These are phyloP conservation scores for Cladosporium cucumerinum DNA, from an alignment of 2,329 filamentous ascomycete species.

Conservation along the genomic window DNA sequence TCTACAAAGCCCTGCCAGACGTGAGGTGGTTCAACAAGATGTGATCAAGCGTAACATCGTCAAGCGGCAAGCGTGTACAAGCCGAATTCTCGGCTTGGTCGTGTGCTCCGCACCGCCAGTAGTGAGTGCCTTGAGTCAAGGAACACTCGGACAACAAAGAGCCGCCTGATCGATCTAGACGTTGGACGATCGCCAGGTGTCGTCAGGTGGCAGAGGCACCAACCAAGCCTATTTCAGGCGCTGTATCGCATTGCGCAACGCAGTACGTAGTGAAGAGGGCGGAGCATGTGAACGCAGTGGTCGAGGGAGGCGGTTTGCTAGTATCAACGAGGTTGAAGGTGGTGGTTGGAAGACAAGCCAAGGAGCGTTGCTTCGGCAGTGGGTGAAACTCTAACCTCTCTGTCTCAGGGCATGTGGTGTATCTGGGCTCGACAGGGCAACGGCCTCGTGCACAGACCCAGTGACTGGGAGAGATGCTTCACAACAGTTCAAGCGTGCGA, in stretches of 20 bases:
- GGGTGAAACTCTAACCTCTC: constrained; percentile 12
- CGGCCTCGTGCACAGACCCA: constrained; percentile 11
- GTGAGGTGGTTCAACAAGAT: background rate
- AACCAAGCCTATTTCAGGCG: constrained; percentile 5
- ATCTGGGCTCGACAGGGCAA: constrained; percentile 3
- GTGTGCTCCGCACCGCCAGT: background rate
- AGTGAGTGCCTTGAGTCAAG: background rate
- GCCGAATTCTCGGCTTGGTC: constrained; percentile 4
- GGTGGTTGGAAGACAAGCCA: background rate
- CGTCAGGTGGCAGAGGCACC: constrained; percentile 12
- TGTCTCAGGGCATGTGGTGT: constrained; percentile 1
- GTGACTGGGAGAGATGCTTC: background rate
- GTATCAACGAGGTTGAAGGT: constrained; percentile 5
- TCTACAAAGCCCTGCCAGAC: background rate
- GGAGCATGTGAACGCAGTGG: background rate
- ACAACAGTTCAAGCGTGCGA: background rate
- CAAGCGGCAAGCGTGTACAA: constrained; percentile 12
- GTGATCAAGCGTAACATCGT: background rate
- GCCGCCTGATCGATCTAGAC: constrained; percentile 6
- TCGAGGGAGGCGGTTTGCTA: background rate
- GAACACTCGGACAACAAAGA: constrained; percentile 2
- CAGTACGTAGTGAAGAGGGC: background rate
- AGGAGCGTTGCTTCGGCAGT: background rate
- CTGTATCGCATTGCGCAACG: constrained; percentile 6
- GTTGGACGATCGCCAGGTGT: background rate